These are phyloP conservation scores for Hymenoscyphus salicellus DNA, from an alignment of 2,329 filamentous ascomycete genomes.

Conservation along the genomic window DNA sequence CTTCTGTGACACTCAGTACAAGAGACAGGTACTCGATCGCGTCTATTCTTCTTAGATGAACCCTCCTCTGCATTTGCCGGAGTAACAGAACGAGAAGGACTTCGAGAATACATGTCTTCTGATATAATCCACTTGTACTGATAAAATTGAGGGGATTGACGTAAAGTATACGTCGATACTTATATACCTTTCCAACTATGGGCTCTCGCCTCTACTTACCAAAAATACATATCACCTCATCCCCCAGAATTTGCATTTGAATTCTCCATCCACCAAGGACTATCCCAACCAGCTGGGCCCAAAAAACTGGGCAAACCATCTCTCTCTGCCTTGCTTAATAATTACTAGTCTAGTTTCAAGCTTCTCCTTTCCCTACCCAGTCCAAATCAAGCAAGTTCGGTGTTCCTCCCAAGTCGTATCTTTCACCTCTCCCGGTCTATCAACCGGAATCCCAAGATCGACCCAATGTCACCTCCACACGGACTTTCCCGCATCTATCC, in stretches of 20 bases:
- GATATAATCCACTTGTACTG: neutral
- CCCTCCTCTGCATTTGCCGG: neutral
- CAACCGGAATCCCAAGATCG: neutral
- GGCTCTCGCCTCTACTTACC: neutral
- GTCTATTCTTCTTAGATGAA: neutral
- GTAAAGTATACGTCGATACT: neutral
- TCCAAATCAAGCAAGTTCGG: neutral
- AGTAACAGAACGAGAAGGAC: neutral
- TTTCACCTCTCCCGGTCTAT: neutral
- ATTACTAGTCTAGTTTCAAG: neutral
- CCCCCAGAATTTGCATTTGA: neutral
- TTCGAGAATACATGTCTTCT: neutral
- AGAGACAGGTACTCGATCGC: slow-evolving; percentile 4
- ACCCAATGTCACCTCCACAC: neutral
- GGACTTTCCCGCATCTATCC: neutral
- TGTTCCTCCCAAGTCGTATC: neutral
- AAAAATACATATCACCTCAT: slow-evolving; percentile 1
- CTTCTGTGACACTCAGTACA: slow-evolving; percentile 22
- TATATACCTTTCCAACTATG: neutral
- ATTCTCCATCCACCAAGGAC: neutral
- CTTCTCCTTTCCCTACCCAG: neutral
- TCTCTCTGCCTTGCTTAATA: neutral
- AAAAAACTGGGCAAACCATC: neutral
- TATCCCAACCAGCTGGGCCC: neutral
- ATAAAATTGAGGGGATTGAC: neutral